Evolutionary conservation across 148 eudicot genomes (phyloP).

Genomic region (Chenopodium quinoa): DNA sequence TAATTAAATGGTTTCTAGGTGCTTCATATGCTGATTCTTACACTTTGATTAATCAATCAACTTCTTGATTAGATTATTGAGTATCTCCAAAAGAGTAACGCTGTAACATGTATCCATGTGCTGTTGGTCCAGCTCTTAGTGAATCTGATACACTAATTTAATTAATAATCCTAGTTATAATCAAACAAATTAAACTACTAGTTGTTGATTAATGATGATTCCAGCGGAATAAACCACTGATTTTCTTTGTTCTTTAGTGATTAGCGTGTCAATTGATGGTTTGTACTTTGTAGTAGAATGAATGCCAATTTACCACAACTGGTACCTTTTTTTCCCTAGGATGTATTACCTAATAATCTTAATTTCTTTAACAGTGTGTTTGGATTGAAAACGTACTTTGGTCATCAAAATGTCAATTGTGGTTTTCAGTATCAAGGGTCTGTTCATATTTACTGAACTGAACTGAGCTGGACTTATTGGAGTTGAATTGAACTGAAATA

Average conservation of each 20-base stretch:
- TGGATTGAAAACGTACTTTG: too few relatives aligned
- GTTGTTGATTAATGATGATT: not conserved
- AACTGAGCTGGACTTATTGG: too few relatives aligned
- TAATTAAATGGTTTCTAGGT: not conserved
- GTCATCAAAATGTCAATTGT: too few relatives aligned
- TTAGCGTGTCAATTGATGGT: not conserved
- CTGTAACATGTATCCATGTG: slow-evolving; percentile 12
- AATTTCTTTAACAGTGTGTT: too few relatives aligned
- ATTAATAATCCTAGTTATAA: not conserved
- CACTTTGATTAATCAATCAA: not conserved
- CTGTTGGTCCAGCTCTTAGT: not conserved
- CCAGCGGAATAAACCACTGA: not conserved
- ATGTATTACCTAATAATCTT: too few relatives aligned
- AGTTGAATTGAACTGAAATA: too few relatives aligned
- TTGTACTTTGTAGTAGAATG: not conserved
- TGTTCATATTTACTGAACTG: too few relatives aligned
- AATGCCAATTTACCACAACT: too few relatives aligned
- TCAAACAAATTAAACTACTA: not conserved
- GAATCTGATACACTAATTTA: not conserved
- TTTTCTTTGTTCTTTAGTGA: not conserved
- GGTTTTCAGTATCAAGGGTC: too few relatives aligned
- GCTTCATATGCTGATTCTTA: not conserved
- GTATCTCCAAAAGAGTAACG: not conserved
- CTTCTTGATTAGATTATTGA: not conserved
- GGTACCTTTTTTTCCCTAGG: not conserved